Percentiles rank a stretch among this genome's conserved stretches.
phyloP scores from a whole-genome alignment of 352 stramenopile species.

The Elongisporangium prolatum region DNA sequence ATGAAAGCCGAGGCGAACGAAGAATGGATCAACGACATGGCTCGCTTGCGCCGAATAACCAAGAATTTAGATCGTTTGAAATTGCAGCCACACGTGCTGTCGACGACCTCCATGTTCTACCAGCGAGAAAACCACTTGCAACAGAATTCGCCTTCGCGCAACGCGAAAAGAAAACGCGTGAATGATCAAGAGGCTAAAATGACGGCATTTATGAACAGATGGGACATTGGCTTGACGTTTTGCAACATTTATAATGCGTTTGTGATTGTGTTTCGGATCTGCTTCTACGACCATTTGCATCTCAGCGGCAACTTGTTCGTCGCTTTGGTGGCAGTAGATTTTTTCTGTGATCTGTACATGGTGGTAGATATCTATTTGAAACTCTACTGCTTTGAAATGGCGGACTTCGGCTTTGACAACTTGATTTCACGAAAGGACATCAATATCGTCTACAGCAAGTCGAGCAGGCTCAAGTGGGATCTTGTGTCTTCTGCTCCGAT shows the following conservation, averaged over 20 bases:
- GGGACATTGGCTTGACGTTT: conserved; percentile 43
- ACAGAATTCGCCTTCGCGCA: background rate
- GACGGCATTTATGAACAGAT: conserved; percentile 22
- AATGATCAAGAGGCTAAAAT: conserved; percentile 4
- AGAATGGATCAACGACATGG: conserved; percentile 35
- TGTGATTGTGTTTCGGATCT: conserved; percentile 62
- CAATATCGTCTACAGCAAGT: conserved; percentile 34
- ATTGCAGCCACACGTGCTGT: conserved; percentile 45
- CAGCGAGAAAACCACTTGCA: conserved; percentile 25
- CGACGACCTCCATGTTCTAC: conserved; percentile 48
- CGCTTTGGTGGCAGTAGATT: conserved; percentile 31
- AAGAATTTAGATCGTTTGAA: conserved; percentile 50
- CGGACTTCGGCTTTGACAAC: conserved; percentile 39
- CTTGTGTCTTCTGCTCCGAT: conserved; percentile 49
- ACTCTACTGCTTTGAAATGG: conserved; percentile 56
- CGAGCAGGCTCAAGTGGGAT: conserved; percentile 38
- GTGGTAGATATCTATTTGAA: conserved; percentile 58
- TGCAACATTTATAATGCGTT: conserved; percentile 72
- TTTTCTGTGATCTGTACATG: conserved; percentile 51
- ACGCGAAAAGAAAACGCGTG: background rate
- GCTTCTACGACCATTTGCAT: conserved; percentile 51
- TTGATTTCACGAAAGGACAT: conserved; percentile 28
- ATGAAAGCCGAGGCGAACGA: conserved; percentile 43
- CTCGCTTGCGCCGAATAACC: conserved; percentile 21
- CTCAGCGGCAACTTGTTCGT: conserved; percentile 15